Evolutionary conservation across 495 filamentous ascomycete species (phyloP).

Genomic region (Massariosphaeria phaeospora): DNA sequence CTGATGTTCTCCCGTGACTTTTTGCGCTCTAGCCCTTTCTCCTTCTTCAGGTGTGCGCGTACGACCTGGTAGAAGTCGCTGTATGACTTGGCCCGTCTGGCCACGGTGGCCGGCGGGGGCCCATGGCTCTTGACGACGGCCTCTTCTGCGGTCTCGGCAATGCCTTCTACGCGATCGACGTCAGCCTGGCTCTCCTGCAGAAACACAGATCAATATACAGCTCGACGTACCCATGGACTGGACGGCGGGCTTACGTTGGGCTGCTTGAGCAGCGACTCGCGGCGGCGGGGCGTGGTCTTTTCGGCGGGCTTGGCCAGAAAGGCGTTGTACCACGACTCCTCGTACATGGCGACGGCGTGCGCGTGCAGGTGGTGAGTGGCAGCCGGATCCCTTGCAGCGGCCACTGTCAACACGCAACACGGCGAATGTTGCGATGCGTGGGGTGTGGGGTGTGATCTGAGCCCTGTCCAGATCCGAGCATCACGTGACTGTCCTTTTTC

Average conservation of each 20-base stretch:
- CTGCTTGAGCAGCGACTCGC: conserved; percentile 62
- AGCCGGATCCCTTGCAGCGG: conserved; percentile 3
- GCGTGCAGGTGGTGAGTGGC: background rate
- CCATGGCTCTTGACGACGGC: conserved; percentile 43
- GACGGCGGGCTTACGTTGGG: conserved; percentile 55
- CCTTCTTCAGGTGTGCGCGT: conserved; percentile 50
- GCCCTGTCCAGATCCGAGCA: background rate
- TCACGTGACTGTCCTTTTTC: background rate
- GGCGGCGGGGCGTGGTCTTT: conserved; percentile 52
- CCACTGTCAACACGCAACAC: conserved; percentile 1
- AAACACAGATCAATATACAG: conserved; percentile 39
- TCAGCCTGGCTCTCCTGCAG: conserved; percentile 45
- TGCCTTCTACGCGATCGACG: conserved; percentile 42
- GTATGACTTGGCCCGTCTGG: conserved; percentile 67
- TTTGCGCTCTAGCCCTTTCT: conserved; percentile 42
- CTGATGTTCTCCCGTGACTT: conserved; percentile 35
- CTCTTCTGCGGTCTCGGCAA: conserved; percentile 49
- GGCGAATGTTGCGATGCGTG: background rate
- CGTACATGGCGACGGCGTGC: conserved; percentile 54
- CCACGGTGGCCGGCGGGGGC: conserved; percentile 59
- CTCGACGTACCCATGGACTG: conserved; percentile 27
- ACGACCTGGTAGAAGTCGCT: conserved; percentile 66
- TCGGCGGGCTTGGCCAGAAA: conserved; percentile 52
- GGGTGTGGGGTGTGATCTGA: background rate
- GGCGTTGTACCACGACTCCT: conserved; percentile 66